A percentile compares a stretch with the other conserved stretches of the same genome.
These are phyloP conservation scores for Baeospora myosura DNA, from an alignment of 1,284 basidiomycete genomes.

Conservation along the genomic window DNA sequence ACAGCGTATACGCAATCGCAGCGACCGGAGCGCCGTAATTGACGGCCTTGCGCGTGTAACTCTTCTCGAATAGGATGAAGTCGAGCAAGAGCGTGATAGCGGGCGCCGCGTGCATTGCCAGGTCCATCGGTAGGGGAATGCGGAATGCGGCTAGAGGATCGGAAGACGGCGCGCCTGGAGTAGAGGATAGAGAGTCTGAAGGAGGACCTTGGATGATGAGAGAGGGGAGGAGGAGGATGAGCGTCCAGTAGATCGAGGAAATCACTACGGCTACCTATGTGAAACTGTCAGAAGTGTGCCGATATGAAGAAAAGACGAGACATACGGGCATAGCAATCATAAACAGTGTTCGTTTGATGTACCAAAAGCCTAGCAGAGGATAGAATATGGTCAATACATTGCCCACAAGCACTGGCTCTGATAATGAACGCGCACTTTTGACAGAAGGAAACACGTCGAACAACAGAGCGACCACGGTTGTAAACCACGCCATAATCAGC, in stretches of 20 bases:
- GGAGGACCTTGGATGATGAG: conserved; percentile 39
- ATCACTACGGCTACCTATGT: conserved; percentile 58
- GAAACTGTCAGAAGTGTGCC: conserved; percentile 5
- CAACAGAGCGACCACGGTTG: conserved; percentile 42
- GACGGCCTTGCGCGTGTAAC: conserved; percentile 43
- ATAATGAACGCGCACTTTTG: conserved; percentile 26
- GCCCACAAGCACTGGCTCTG: neutral
- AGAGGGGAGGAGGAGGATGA: conserved; percentile 44
- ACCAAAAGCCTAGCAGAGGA: conserved; percentile 39
- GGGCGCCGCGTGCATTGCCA: conserved; percentile 63
- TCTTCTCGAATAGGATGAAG: conserved; percentile 63
- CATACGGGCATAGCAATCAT: conserved; percentile 58
- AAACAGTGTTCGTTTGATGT: conserved; percentile 47
- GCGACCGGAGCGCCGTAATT: conserved; percentile 38
- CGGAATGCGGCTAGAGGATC: conserved; percentile 30
- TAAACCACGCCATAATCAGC: conserved; percentile 43
- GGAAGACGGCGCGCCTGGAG: conserved; percentile 18
- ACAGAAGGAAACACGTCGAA: conserved; percentile 45
- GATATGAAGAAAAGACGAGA: conserved; percentile 6
- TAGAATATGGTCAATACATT: neutral
- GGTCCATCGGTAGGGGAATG: conserved; percentile 58
- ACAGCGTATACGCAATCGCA: conserved; percentile 34
- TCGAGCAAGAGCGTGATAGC: conserved; percentile 55
- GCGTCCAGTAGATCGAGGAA: conserved; percentile 66
- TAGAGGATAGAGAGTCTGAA: conserved; percentile 24